Percentiles rank a stretch among this genome's conserved stretches.
These are phyloP conservation scores for Russula earlei DNA, from an alignment of 768 basidiomycete species.

Conservation along the genomic window DNA sequence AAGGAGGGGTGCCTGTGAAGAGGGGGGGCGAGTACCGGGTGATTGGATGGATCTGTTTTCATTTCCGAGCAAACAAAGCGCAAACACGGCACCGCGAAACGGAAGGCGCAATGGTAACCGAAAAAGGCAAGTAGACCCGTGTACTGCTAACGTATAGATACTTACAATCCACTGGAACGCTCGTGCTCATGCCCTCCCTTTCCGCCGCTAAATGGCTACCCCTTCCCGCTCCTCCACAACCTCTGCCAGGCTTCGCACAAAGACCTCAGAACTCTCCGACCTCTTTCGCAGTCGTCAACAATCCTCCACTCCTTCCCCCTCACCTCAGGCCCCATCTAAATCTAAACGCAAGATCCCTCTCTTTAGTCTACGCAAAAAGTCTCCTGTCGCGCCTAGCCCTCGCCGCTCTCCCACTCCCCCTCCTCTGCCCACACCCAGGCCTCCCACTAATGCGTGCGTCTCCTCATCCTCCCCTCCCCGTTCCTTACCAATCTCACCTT, in stretches of 20 bases:
- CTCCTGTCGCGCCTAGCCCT: not conserved
- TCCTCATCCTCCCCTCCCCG: not conserved
- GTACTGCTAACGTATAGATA: too few species aligned
- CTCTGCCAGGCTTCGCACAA: constrained; percentile 13
- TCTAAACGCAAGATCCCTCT: constrained; percentile 18
- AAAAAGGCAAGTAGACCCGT: not conserved
- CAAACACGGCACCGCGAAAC: too few species aligned
- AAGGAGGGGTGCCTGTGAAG: constrained; percentile 1
- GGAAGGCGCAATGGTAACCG: too few species aligned
- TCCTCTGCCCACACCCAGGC: not conserved
- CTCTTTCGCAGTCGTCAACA: constrained; percentile 16
- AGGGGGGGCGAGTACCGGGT: not conserved
- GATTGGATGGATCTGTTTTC: not conserved
- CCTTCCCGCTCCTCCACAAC: constrained; percentile 9
- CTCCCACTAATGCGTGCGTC: constrained; percentile 6
- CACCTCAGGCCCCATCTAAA: not conserved
- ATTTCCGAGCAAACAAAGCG: constrained; percentile 9
- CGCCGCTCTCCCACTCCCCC: not conserved
- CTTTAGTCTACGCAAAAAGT: constrained; percentile 18
- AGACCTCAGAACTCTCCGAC: constrained; percentile 18
- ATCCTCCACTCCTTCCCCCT: not conserved
- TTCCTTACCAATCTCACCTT: not conserved
- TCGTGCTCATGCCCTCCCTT: not conserved
- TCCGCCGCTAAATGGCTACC: constrained; percentile 5
- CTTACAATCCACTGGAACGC: not conserved